Evolutionary conservation across 2,329 filamentous ascomycete genomes (phyloP), one percentile per base, ranked within the genome.

Genomic region (Fusarium sp.): DNA sequence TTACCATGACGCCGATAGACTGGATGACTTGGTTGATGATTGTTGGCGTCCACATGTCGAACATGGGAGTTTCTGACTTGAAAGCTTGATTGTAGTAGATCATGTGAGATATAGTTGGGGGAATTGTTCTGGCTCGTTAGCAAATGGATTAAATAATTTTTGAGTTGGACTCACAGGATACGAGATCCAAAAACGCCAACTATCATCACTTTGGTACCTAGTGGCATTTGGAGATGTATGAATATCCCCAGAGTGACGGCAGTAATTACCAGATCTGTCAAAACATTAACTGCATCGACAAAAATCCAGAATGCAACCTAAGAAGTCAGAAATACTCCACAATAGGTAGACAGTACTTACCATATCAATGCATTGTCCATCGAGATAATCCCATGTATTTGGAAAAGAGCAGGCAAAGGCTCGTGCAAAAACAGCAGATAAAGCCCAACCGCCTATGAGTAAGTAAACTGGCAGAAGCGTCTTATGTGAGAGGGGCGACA

Each of bases 41-140:
- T 8, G 36, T 44, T 18, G 58, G 28, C 20, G 13, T 63, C 60
- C 58, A 63, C 58, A 63, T 63, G 13, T 55, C 44, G 8, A 63
- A 63, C 8, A 57, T 63, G 0, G 42, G 49, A 0, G 6, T 44
- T 8, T 37, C 4, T 10, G 60, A 63, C 12, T 56, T 34, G 9
- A 63, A 1, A 1, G 60, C 42, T 9, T 33, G 31, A 1, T 26
- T 46, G 20, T 57, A 57, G 31, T 57, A 63, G 6, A 47, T 9
- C 9, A 63, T 57, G 37, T 63, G 60, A 20, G 15, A 63, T 30
- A 63, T 40, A 1, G 42, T 23, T 12, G 50, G 58, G 4, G 58
- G 37, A 2, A 63, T 63, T n/a, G 46, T 49, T 26, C 60, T 63
- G 8, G 6, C 2, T 1, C 20, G 28, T 63, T 7, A 63, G 50